Base-by-base conservation (phyloP, 768 basidiomycete genomes). In the Termitomyces titanicus region DNA sequence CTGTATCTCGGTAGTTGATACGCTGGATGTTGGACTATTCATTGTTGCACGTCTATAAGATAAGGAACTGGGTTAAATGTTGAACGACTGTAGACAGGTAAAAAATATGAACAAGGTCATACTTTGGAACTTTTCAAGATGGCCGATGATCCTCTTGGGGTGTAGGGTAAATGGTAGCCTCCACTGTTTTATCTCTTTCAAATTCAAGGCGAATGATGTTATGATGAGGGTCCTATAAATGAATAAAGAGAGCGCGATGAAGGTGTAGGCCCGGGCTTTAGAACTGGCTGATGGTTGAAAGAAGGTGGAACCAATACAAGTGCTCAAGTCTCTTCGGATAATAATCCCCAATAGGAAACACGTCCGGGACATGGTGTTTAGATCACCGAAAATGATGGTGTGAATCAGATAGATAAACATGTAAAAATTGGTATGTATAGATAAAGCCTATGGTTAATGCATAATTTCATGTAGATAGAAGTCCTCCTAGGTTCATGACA, bases 401-500 rank as follows among this genome's bases (percentile, higher is more conserved):
- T 13, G 20, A 47, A 24, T 33, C 24, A 2, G 47, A 35, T 43
- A 2, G 12, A 22, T n/a, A 48, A 24, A 47, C 18, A 33, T 15
- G 34, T 29, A 6, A 47, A 47, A 34, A 33, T 20, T 17, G 20
- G 20, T 22, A n/a, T 11, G 31, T 0, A n/a, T 25, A n/a, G n/a
- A n/a, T n/a, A n/a, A n/a, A n/a, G n/a, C n/a, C n/a, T n/a, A n/a
- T n/a, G n/a, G n/a, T n/a, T n/a, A 3, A 29, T 29, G 29, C 9
- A 29, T n/a, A 18, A 11, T n/a, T 25, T 38, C 11, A 49, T n/a
- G 7, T 13, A 37, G 47, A 38, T n/a, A 49, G 20, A 49, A 49
- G 67, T 33, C 55, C 65, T 24, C 69, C 71, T 20, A 86, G 69
- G 18, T 69, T 64, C 48, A 75, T 59, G 25, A 86, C 65, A 64